Conservation (phyloP, 495 filamentous ascomycete species). For the Tetracladium marchalianum region DNA sequence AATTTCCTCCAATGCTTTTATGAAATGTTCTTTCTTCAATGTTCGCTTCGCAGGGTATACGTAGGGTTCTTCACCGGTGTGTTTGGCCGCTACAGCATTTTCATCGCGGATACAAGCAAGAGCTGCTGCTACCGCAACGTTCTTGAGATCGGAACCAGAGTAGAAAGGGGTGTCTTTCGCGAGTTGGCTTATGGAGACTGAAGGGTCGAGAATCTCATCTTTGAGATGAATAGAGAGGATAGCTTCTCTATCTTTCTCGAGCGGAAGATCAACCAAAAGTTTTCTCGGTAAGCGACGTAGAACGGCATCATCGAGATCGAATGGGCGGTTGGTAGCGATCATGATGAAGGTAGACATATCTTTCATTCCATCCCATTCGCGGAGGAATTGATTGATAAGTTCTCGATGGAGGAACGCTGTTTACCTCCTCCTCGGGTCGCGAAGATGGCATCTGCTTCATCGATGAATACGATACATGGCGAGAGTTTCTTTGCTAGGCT, state of each 20-base stretch:
- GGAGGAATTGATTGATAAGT: slow-evolving; percentile 92
- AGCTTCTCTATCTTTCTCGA: slow-evolving; percentile 60
- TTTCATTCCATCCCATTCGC: slow-evolving; percentile 96
- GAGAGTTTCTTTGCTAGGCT: slow-evolving; percentile 80
- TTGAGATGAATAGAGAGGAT: slow-evolving; percentile 83
- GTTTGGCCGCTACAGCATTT: slow-evolving; percentile 45
- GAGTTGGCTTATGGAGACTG: slow-evolving; percentile 60
- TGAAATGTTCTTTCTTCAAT: slow-evolving; percentile 61
- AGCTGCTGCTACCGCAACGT: slow-evolving; percentile 82
- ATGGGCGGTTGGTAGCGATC: slow-evolving; percentile 95
- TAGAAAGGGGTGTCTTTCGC: slow-evolving; percentile 80
- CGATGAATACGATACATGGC: slow-evolving; percentile 94
- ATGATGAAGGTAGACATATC: slow-evolving; percentile 88
- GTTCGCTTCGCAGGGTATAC: slow-evolving; percentile 58
- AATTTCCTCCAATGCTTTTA: slow-evolving; percentile 79
- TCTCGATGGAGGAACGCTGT: slow-evolving; percentile 65
- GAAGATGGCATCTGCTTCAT: slow-evolving; percentile 91
- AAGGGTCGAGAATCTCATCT: slow-evolving; percentile 57
- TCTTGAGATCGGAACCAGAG: slow-evolving; percentile 94
- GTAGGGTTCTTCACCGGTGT: slow-evolving; percentile 32
- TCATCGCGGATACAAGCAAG: slow-evolving; percentile 82
- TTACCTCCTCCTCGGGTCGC: slow-evolving; percentile 53
- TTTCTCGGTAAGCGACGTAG: slow-evolving; percentile 74
- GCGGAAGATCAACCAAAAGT: slow-evolving; percentile 80
- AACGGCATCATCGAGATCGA: slow-evolving; percentile 92